Percentiles rank a stretch among this genome's conserved stretches.
These are phyloP conservation scores for Phoenix dactylifera DNA, from an alignment of 176 grass and related monocot species.

Conservation along the genomic window DNA sequence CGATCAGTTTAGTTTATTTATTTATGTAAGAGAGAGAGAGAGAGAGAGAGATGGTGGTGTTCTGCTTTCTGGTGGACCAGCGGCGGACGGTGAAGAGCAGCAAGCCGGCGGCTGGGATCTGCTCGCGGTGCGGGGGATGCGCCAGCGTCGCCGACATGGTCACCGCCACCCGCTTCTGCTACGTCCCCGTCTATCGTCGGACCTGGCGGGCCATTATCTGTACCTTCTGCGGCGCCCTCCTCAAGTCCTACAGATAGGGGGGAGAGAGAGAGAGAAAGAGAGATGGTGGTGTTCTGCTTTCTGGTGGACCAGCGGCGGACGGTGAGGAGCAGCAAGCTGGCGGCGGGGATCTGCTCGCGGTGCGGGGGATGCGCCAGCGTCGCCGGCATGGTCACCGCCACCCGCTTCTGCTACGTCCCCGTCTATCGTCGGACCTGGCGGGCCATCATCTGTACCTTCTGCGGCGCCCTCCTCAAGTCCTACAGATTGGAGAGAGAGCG, in stretches of 20 bases:
- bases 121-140: constrained; percentile 90
- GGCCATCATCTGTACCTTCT: constrained; percentile 97
- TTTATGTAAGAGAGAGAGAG: too few relatives aligned
- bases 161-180: constrained; percentile 80
- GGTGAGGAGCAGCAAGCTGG: constrained; percentile 97
- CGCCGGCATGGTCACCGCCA: constrained; percentile 93
- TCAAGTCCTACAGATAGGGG: constrained; percentile 81
- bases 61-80: constrained; percentile 97
- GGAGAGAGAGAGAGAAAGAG: too few relatives aligned
- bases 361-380: constrained; percentile 92
- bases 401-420: constrained; percentile 78
- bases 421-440: constrained; percentile 74
- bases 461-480: constrained; percentile 97
- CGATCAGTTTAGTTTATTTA: too few relatives aligned
- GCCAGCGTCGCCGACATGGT: constrained; percentile 99
- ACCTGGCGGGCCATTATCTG: constrained; percentile 95
- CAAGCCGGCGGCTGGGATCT: constrained; percentile 96
- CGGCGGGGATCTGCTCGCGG: constrained; percentile 92
- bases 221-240: constrained; percentile 95
- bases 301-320: constrained; percentile 81
- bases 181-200: constrained; percentile 65
- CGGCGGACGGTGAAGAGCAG: constrained; percentile 79
- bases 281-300: constrained; percentile 93
- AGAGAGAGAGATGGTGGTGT: constrained; percentile 50
- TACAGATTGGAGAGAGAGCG: constrained; percentile 32